These are phyloP conservation scores for Macrolepiota albuminosa DNA, from an alignment of 768 basidiomycete genomes.

Conservation along the genomic window DNA sequence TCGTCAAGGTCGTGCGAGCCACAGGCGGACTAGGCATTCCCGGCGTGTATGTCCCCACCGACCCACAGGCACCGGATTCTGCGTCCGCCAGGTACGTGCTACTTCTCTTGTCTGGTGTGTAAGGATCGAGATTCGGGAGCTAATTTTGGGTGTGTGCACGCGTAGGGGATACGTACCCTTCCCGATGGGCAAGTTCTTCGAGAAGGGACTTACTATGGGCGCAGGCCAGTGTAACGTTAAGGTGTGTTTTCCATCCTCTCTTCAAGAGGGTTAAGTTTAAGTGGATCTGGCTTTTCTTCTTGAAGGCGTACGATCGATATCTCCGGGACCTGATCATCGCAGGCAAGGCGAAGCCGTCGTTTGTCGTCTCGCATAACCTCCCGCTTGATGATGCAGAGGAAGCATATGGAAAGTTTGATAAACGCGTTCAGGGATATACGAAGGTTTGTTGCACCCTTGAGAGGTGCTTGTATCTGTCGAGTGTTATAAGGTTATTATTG, in stretches of 20 bases:
- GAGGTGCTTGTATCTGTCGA: no score
- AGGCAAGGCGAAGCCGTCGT: constrained; percentile 48
- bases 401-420: constrained; percentile 52
- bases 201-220: constrained; percentile 49
- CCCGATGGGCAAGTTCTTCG: constrained; percentile 49
- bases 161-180: constrained; percentile 45
- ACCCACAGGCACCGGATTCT: constrained; percentile 51
- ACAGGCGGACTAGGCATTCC: constrained; percentile 57
- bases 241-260: constrained; percentile 20
- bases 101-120: background rate
- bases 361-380: constrained; percentile 52
- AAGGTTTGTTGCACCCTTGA: constrained; percentile 49
- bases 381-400: constrained; percentile 41
- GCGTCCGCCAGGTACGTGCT: constrained; percentile 39
- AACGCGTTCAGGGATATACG: constrained; percentile 48
- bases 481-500: no score
- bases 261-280: no score
- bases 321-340: constrained; percentile 51
- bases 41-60: constrained; percentile 51
- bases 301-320: constrained; percentile 44
- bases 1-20: constrained; percentile 48
- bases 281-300: background rate
- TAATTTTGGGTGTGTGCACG: no score
- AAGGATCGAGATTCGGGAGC: no score
- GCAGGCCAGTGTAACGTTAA: constrained; percentile 57